Percentiles rank a stretch among this genome's conserved stretches.
Evolutionary conservation across 768 basidiomycete genomes (phyloP).

Genomic region (Kockovaella imperatae): DNA sequence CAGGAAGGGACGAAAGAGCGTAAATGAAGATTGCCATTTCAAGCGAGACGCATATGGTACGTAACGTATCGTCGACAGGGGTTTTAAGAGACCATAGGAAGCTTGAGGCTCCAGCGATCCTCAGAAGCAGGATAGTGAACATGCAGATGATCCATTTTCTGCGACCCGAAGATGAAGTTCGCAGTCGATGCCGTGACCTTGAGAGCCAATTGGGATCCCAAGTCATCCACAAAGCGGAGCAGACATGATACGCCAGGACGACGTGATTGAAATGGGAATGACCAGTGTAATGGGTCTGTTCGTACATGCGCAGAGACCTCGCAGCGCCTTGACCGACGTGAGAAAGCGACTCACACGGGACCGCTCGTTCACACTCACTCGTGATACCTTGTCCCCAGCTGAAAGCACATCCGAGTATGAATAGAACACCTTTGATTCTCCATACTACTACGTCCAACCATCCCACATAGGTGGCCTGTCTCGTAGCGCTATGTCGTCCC

Average conservation of each 20-base stretch:
- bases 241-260: slow-evolving; percentile 49
- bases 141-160: slow-evolving; percentile 37
- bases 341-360: not conserved
- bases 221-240: slow-evolving; percentile 67
- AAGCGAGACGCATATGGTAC: not conserved
- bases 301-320: not conserved
- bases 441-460: slow-evolving; percentile 55
- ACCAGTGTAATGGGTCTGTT: not conserved
- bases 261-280: not conserved
- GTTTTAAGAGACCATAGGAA: not conserved
- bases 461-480: too few relatives aligned
- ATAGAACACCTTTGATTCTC: slow-evolving; percentile 63
- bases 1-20: slow-evolving; percentile 9
- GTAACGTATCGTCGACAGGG: not conserved
- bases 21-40: slow-evolving; percentile 16
- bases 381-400: slow-evolving; percentile 49
- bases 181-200: slow-evolving; percentile 27
- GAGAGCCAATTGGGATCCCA: slow-evolving; percentile 77
- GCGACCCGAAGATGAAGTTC: slow-evolving; percentile 15
- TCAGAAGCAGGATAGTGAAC: slow-evolving; percentile 12
- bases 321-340: not conserved
- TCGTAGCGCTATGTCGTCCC: slow-evolving; percentile 48
- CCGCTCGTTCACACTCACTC: slow-evolving; percentile 47
- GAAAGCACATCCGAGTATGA: slow-evolving; percentile 51
- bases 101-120: slow-evolving; percentile 2